Percentiles rank a stretch among this genome's conserved stretches.
Evolutionary conservation across 1,284 basidiomycete species (phyloP).

Genomic region (Rhodotorula sp.): DNA sequence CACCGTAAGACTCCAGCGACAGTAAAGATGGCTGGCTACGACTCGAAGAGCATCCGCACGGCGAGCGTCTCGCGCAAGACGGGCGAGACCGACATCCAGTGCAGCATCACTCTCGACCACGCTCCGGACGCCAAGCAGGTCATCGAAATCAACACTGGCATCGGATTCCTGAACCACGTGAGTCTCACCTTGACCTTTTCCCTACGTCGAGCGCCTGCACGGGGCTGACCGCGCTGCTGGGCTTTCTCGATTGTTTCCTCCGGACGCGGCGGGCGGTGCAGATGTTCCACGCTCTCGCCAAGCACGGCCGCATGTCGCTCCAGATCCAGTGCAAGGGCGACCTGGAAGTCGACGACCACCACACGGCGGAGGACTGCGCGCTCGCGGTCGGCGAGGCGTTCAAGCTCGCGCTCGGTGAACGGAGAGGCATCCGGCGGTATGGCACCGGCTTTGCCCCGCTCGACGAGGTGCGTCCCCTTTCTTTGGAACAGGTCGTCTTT

Average conservation of each 20-base stretch:
- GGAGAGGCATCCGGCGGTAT: slow-evolving; percentile 90
- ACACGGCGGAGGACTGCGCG: slow-evolving; percentile 82
- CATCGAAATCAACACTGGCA: slow-evolving; percentile 88
- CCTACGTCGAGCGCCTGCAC: neutral
- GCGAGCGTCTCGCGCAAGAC: slow-evolving; percentile 83
- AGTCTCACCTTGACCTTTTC: neutral
- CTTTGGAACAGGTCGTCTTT: neutral
- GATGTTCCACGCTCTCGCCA: slow-evolving; percentile 95
- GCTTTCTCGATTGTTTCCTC: neutral
- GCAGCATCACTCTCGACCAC: slow-evolving; percentile 79
- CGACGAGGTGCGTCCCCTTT: slow-evolving; percentile 69
- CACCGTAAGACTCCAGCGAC: neutral
- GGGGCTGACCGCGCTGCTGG: slow-evolving; percentile 10
- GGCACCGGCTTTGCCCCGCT: slow-evolving; percentile 95
- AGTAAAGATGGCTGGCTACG: slow-evolving; percentile 6
- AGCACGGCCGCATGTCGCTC: slow-evolving; percentile 82
- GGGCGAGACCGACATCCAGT: slow-evolving; percentile 85
- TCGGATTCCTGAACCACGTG: slow-evolving; percentile 98
- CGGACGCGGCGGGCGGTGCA: slow-evolving; percentile 47
- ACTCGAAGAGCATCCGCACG: slow-evolving; percentile 47
- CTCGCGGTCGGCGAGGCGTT: slow-evolving; percentile 62
- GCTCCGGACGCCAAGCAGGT: slow-evolving; percentile 67
- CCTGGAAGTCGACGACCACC: slow-evolving; percentile 97
- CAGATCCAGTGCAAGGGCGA: slow-evolving; percentile 90
- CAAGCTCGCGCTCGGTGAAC: slow-evolving; percentile 91